A percentile compares a stretch with the other conserved stretches of the same genome.
phyloP scores from a whole-genome alignment of 2,329 filamentous ascomycete species.

The Lecanicillium sp. region DNA sequence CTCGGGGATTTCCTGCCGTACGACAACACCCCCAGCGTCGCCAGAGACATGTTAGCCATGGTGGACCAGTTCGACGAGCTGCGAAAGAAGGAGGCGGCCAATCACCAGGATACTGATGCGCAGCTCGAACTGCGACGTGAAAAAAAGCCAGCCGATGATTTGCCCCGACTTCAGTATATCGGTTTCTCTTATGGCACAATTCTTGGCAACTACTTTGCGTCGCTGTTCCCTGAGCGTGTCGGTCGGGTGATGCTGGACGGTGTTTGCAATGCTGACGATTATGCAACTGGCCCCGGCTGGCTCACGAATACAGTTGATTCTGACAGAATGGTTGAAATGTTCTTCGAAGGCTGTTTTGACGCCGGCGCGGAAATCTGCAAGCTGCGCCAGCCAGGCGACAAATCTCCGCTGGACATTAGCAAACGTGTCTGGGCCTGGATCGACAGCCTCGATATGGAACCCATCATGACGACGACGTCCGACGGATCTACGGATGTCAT shows the following conservation, averaged over 20 bases:
- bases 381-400: conserved; percentile 23
- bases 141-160: conserved; percentile 1
- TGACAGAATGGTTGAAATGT: conserved; percentile 27
- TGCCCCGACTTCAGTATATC: conserved; percentile 37
- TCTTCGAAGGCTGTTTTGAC: conserved; percentile 32
- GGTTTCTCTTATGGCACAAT: conserved; percentile 43
- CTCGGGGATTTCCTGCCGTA: conserved; percentile 27
- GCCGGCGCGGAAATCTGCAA: conserved; percentile 24
- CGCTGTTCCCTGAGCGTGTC: conserved; percentile 31
- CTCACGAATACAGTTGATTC: conserved; percentile 31
- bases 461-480: neutral
- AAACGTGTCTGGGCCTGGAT: conserved; percentile 29
- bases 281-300: conserved; percentile 27
- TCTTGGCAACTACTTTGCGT: conserved; percentile 30
- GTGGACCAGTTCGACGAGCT: conserved; percentile 34
- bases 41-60: conserved; percentile 38
- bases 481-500: neutral
- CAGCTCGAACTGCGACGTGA: neutral
- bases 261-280: conserved; percentile 33
- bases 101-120: neutral
- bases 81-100: conserved; percentile 9
- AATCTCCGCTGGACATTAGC: conserved; percentile 23
- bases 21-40: conserved; percentile 33
- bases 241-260: conserved; percentile 37
- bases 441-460: neutral